Conservation (phyloP, 228 moss, liverwort and hornwort species). For the Sphagnum fallax region DNA sequence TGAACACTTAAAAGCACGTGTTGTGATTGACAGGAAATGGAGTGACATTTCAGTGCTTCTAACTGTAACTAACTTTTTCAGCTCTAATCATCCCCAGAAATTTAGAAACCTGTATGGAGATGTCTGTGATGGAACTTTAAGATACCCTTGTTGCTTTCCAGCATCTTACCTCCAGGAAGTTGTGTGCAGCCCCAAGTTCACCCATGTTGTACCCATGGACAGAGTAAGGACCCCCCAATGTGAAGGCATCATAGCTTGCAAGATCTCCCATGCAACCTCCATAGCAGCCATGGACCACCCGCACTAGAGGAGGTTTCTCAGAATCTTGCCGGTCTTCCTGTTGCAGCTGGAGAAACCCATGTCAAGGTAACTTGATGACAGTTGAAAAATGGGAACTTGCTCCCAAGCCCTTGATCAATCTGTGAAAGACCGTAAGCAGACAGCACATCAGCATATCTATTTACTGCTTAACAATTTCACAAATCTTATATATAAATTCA, state of each 20-base stretch:
- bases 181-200: no score
- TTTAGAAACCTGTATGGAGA: conserved; percentile 69
- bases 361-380: conserved; percentile 73
- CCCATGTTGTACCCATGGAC: no score
- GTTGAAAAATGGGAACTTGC: conserved; percentile 85
- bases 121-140: no score
- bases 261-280: conserved; percentile 90
- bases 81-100: conserved; percentile 7
- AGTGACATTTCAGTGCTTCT: no score
- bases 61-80: no score
- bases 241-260: conserved; percentile 88
- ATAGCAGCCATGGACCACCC: conserved; percentile 77
- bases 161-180: no score
- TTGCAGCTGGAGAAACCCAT: conserved; percentile 77
- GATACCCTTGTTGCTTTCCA: no score
- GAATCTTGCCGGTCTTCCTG: conserved; percentile 63
- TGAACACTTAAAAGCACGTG: no score
- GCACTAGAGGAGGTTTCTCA: conserved; percentile 69
- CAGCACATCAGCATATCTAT: no score
- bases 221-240: conserved; percentile 79
- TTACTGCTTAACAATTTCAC: no score
- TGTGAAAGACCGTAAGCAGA: conserved; percentile 7
- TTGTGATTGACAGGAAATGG: no score
- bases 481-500: no score
- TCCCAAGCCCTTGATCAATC: conserved; percentile 89